These are phyloP conservation scores for Umbelopsis vinacea DNA, from an alignment of 192 early-diverging fungal species.

Conservation along the genomic window DNA sequence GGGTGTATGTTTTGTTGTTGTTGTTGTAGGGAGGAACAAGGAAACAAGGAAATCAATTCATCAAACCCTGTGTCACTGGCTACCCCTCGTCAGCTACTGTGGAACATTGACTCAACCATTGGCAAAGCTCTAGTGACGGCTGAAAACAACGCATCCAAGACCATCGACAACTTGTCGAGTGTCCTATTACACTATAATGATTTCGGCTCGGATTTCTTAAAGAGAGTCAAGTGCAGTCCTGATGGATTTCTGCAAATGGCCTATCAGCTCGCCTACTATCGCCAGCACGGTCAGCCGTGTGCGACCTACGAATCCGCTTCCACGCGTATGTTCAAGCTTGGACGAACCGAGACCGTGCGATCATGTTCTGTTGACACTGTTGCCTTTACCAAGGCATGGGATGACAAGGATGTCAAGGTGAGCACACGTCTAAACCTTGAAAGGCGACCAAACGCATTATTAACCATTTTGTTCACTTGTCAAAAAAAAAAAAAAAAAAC, in stretches of 20 bases:
- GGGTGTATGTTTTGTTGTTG: no score
- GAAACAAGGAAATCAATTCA: constrained; percentile 41
- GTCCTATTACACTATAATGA: constrained; percentile 68
- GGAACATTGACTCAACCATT: constrained; percentile 65
- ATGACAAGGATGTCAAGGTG: constrained; percentile 65
- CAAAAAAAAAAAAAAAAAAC: no score
- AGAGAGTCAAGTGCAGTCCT: constrained; percentile 79
- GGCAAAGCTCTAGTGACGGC: constrained; percentile 64
- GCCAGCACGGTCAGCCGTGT: constrained; percentile 68
- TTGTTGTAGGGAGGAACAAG: constrained; percentile 25
- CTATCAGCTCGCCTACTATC: constrained; percentile 83
- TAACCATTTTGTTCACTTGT: no score
- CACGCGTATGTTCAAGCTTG: constrained; percentile 73
- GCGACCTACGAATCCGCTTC: constrained; percentile 83
- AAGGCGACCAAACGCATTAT: no score
- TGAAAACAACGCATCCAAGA: constrained; percentile 58
- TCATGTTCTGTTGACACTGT: constrained; percentile 77
- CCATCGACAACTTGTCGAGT: constrained; percentile 75
- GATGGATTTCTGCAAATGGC: constrained; percentile 94
- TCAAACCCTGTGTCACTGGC: constrained; percentile 40
- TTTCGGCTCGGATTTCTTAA: constrained; percentile 88
- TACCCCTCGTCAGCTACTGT: constrained; percentile 69
- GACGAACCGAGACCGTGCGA: constrained; percentile 92
- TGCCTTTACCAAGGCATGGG: constrained; percentile 77
- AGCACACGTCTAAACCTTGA: constrained; percentile 19